Evolutionary conservation across 306 rosid genomes (phyloP), one percentile per base, ranked within the genome.

Genomic region (Corylus heterophylla): DNA sequence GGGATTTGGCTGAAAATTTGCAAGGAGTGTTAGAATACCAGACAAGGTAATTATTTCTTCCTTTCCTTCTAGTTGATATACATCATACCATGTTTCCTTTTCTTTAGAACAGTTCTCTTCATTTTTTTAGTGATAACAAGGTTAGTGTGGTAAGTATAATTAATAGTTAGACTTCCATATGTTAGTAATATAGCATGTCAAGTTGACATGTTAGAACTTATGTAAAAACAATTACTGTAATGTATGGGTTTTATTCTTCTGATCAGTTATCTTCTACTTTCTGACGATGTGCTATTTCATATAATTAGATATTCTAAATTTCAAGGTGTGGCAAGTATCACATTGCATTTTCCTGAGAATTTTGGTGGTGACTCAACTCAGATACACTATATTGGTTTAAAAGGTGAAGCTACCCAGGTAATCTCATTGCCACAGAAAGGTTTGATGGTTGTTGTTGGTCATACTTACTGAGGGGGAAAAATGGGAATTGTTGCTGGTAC

Each of bases 351-450:
- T 81, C 97, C 99, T 47, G 93, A 87, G 27, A 93, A 83, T 83
- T 95, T 91, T 81, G 98, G 99, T 25, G 97, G 91, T 11, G 98
- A 95, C 89, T 79, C 87, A 25, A 86, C 94, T 79, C 85, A 88
- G 81, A 93, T 95, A 83, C 89, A 88, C 84, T 95, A 95, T 69
- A 93, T 95, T 85, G 99, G 99, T 85, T 89, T 95, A 69, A 95
- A 95, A 85, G 99, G 99, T 27, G 96, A 95, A 88, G 98, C 99
- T 62, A 95, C 97, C 27, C 96, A 91, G 98, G 99, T 95, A 91
- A 81, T 76, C 14, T 79, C 39, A 39, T 77, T 55, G 69, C 76
- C 69, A 56, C 67, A 54, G 74, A 14, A 69, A 35, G 59, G 59
- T 82, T 48, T 61, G 5, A 18, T 27, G 49, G 62, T 62, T 78